Percentiles rank a stretch among this genome's conserved stretches.
Conservation (phyloP, 352 stramenopile genomes). For the Phytophthora parvispora region DNA sequence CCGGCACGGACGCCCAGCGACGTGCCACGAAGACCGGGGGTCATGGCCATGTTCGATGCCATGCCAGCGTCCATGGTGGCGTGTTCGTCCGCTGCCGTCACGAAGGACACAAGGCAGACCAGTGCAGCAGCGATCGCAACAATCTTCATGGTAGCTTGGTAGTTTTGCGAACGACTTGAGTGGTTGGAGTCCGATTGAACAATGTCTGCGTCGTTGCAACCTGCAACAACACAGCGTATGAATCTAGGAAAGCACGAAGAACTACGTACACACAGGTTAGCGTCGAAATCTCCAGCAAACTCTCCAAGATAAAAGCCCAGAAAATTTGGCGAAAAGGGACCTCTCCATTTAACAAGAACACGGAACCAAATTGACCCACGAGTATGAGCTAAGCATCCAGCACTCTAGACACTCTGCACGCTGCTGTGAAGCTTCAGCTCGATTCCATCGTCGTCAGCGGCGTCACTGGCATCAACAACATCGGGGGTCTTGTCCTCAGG, state of each 20-base stretch:
- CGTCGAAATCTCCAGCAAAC: conserved; percentile 2
- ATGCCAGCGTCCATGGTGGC: too few relatives aligned
- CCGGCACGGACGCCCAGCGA: too few relatives aligned
- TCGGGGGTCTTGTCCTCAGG: conserved; percentile 30
- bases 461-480: conserved; percentile 34
- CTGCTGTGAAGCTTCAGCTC: conserved; percentile 46
- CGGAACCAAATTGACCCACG: background rate
- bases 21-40: too few relatives aligned
- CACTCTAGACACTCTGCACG: conserved; percentile 44
- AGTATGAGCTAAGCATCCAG: background rate
- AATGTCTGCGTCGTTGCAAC: conserved; percentile 3
- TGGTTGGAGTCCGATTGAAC: conserved; percentile 23
- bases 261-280: background rate
- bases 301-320: background rate
- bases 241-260: conserved; percentile 2
- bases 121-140: background rate
- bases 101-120: conserved; percentile 15
- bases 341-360: conserved; percentile 13
- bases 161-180: conserved; percentile 15
- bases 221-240: background rate
- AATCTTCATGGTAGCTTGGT: conserved; percentile 20
- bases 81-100: conserved; percentile 11
- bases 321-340: background rate
- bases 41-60: too few relatives aligned
- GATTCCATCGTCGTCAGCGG: conserved; percentile 38